These are phyloP conservation scores for Mucor irregularis DNA, from an alignment of 371 early-diverging fungal species.

Conservation along the genomic window DNA sequence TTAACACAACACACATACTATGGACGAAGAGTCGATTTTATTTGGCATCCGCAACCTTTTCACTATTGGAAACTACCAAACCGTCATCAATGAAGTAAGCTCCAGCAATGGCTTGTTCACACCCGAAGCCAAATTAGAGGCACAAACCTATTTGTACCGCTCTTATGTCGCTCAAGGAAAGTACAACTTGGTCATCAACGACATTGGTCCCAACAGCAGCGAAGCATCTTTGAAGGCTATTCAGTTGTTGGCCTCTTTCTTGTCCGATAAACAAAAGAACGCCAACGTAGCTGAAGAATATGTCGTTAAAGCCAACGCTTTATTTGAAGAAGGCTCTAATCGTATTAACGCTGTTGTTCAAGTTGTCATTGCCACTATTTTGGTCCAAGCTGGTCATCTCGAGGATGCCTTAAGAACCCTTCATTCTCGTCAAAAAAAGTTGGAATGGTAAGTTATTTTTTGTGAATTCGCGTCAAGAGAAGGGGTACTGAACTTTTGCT, in stretches of 20 bases:
- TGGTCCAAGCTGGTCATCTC: conserved; percentile 43
- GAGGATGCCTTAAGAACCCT: conserved; percentile 66
- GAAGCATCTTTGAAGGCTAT: conserved; percentile 52
- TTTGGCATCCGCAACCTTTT: conserved; percentile 70
- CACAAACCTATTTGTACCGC: conserved; percentile 60
- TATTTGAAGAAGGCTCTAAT: conserved; percentile 51
- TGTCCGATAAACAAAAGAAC: conserved; percentile 43
- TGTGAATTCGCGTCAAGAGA: too few relatives aligned
- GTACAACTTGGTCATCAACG: conserved; percentile 59
- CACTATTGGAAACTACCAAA: conserved; percentile 68
- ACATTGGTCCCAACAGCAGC: conserved; percentile 48
- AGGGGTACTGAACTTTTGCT: neutral
- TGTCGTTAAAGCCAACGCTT: conserved; percentile 39
- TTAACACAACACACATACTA: conserved; percentile 12
- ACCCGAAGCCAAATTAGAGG: conserved; percentile 52
- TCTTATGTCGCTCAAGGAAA: conserved; percentile 71
- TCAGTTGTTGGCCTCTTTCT: conserved; percentile 54
- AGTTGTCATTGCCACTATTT: conserved; percentile 43
- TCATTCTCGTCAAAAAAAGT: conserved; percentile 66
- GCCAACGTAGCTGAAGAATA: conserved; percentile 21
- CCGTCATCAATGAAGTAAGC: conserved; percentile 70
- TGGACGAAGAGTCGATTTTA: conserved; percentile 63
- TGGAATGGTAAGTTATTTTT: conserved; percentile 90
- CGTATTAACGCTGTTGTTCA: conserved; percentile 49
- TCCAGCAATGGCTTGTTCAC: conserved; percentile 44